Conservation (phyloP, 306 rosid species). For the Trifolium repens region DNA sequence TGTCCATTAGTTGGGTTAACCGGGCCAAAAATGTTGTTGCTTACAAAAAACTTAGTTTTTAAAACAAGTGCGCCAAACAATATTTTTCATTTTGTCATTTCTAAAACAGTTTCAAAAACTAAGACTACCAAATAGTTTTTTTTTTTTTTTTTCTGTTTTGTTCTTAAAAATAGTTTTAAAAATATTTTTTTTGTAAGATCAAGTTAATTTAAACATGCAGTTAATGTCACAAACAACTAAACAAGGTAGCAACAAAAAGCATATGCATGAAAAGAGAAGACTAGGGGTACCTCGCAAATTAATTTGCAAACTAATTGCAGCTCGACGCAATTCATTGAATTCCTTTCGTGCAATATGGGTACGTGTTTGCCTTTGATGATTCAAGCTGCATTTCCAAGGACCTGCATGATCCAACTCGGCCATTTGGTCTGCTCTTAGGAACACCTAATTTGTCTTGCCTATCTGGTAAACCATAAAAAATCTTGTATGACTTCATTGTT, state of each 20-base stretch:
- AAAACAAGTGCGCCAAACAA: too few relatives aligned
- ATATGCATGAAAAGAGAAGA: slow-evolving; percentile 39
- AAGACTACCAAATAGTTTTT: too few relatives aligned
- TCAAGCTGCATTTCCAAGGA: slow-evolving; percentile 45
- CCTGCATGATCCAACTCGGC: slow-evolving; percentile 50
- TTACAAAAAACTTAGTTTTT: too few relatives aligned
- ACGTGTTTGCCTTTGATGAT: slow-evolving; percentile 87
- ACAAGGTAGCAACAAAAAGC: slow-evolving; percentile 38
- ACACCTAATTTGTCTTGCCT: too few relatives aligned
- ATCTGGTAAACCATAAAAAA: slow-evolving; percentile 75
- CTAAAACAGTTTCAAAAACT: too few relatives aligned
- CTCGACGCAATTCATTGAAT: slow-evolving; percentile 73
- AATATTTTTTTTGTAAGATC: background rate
- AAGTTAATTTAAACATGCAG: slow-evolving; percentile 8
- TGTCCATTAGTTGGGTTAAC: too few relatives aligned
- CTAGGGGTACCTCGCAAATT: slow-evolving; percentile 75
- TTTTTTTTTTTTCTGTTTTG: too few relatives aligned
- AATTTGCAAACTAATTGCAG: slow-evolving; percentile 86
- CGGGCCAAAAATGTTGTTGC: too few relatives aligned
- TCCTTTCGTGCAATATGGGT: slow-evolving; percentile 92
- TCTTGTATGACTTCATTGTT: slow-evolving; percentile 34
- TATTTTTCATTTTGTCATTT: too few relatives aligned
- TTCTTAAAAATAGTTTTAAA: slow-evolving; percentile 44
- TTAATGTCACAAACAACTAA: slow-evolving; percentile 31
- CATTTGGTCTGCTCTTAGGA: slow-evolving; percentile 98